Evolutionary conservation across 2,329 filamentous ascomycete genomes (phyloP).

Genomic region (Phaeoacremonium minimum): DNA sequence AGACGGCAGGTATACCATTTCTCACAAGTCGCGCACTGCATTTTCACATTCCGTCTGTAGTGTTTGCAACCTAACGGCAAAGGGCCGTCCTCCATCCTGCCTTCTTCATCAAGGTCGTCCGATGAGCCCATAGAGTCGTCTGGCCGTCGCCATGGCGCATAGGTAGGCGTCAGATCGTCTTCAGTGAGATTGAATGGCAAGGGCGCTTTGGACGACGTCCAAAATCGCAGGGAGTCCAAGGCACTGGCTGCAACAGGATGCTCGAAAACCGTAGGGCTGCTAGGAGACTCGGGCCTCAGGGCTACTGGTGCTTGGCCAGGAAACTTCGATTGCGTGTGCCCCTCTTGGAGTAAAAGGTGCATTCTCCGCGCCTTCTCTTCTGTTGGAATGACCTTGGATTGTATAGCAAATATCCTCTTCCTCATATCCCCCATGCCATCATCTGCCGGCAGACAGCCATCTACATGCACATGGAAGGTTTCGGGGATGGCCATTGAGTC

Average conservation of each 20-base stretch:
- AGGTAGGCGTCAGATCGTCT: constrained; percentile 65
- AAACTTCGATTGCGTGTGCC: constrained; percentile 48
- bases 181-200: constrained; percentile 49
- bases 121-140: too few species aligned
- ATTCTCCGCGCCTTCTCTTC: constrained; percentile 68
- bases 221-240: constrained; percentile 53
- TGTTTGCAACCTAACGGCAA: constrained; percentile 76
- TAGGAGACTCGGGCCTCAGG: constrained; percentile 18
- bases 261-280: constrained; percentile 22
- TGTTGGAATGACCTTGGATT: constrained; percentile 52
- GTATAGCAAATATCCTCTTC: constrained; percentile 64
- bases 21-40: constrained; percentile 86
- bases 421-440: constrained; percentile 72
- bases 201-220: constrained; percentile 51
- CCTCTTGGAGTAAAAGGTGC: constrained; percentile 66
- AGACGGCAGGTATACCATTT: constrained; percentile 94
- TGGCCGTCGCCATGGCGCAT: too few species aligned
- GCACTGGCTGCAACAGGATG: constrained; percentile 37
- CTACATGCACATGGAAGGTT: too few species aligned
- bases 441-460: constrained; percentile 60
- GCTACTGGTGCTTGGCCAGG: constrained; percentile 12
- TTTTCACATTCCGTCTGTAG: constrained; percentile 92
- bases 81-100: constrained; percentile 19
- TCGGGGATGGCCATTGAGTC: too few species aligned
- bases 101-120: constrained; percentile 37